Base-by-base conservation (phyloP, 1,139 yeast species). In the Lodderomyces orthopsilosis region DNA sequence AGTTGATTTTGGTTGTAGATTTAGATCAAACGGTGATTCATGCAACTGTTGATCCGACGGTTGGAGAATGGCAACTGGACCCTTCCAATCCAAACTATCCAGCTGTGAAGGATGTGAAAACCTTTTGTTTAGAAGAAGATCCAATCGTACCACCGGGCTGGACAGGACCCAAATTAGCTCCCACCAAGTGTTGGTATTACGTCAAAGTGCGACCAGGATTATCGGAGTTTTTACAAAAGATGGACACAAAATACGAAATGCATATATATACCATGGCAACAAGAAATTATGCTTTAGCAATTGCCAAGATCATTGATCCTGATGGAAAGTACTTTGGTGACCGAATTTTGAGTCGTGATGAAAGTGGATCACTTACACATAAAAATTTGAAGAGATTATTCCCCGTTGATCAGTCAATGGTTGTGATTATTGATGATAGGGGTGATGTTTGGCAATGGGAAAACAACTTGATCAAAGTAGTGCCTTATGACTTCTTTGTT, bases 381-480 rank as follows among this genome's bases (percentile, higher is more conserved):
- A 94, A 94, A 59, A 88, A 93, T 37, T 70, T 94, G 49, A 84
- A 86, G 56, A 72, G 98, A 48, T 69, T 94, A 41, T 94, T 94
- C 58, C 99, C 98, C 0, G 95, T 93, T 3, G 96, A 93, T 51
- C 95, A 95, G 32, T 84, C 95, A 13, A 87, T 93, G 96, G 98
- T 93, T 37, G 95, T 89, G 2, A 85, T 93, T 38, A 93, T 93
- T 48, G 99, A 93, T 63, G 99, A 93, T 61, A 78, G 99, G 61
- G 98, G 98, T 4, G 99, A 93, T 62, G 98, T 93, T 9, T 93
- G 99, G 99, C 89, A 87, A 58, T 93, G 98, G 98, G 88, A 90
- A 51, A 83, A 86, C 21, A 91, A 93, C 60, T 70, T 93, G 51
- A 81, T 93, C 47, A 89, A 91, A 61, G 98, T 93, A 8, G 86